Evolutionary conservation across 2,329 filamentous ascomycete species (phyloP), one percentile per base, ranked within the genome.

Genomic region (Septoria petroselini): DNA sequence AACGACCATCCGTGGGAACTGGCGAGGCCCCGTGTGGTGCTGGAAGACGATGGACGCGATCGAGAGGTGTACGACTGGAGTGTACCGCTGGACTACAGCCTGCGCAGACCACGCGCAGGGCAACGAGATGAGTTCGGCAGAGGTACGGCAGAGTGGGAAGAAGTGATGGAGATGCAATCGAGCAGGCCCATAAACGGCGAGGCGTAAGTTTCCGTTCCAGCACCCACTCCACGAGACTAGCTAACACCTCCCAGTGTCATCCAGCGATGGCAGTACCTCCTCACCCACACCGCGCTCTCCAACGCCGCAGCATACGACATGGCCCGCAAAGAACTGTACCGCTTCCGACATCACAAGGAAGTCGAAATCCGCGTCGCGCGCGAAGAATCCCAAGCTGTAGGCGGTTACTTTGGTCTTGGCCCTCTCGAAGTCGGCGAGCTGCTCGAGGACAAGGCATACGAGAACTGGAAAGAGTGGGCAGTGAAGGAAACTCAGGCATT

Each of bases 1-100:
- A 82, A 79, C 64, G 91, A 98, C 69, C 93, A 98, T 68, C 93
- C 93, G 4, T 98, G 93, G 93, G 93, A 98, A 72, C 74, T 98
- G 65, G 93, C 93, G 14, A 80, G 91, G 55, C 93, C 93, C 47
- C 80, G 88, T 60, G 77, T 95, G 51, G 76, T 98, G 39, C 73
- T 97, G 7, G 93, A 98, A 72, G 76, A 83, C 60, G 86, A 91
- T 63, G 93, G 93, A 45, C 86, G 85, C 66, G 91, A 98, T 65
- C 76, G 81, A 43, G 81, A 85, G 67, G 76, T 73, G 47, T 83
- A 82, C 62, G 82, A 96, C 69, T 97, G 91, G 91, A 86, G 84
- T 48, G 45, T 65, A n/a, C 62, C 62, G 12, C 40, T 65, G 18
- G 63, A 65, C 43, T 55, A 59, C 37, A 39, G 47, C 4, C 21